Conservation (phyloP, 768 basidiomycete species). For the Boletus subcaerulescens region DNA sequence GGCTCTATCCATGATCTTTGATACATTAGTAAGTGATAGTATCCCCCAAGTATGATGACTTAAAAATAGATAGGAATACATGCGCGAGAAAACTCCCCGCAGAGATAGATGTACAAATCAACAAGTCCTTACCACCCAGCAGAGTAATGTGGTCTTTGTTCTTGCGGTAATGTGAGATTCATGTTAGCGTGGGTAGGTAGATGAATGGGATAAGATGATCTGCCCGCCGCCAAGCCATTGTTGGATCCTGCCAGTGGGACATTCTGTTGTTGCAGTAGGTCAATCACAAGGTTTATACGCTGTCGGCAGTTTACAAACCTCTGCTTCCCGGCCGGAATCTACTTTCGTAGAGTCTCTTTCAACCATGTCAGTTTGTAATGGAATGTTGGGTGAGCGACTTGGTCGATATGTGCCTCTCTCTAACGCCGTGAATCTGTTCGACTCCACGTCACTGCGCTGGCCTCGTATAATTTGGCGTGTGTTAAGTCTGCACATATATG, state of each 20-base stretch:
- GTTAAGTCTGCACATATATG: slow-evolving; percentile 46
- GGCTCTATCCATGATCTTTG: no score
- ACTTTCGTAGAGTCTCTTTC: neutral
- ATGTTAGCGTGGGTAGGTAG: no score
- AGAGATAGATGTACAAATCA: no score
- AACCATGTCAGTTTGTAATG: neutral
- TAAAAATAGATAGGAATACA: no score
- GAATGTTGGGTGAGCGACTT: neutral
- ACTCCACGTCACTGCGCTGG: slow-evolving; percentile 47
- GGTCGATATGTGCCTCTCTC: slow-evolving; percentile 19
- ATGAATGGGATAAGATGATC: neutral
- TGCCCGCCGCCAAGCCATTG: slow-evolving; percentile 6
- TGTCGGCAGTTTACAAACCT: slow-evolving; percentile 5
- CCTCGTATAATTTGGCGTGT: slow-evolving; percentile 54
- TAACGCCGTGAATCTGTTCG: slow-evolving; percentile 21
- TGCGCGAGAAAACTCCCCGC: no score
- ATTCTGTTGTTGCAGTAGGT: slow-evolving; percentile 2
- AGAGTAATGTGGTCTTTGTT: slow-evolving; percentile 5
- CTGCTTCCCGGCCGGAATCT: neutral
- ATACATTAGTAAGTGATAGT: no score
- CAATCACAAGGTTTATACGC: neutral
- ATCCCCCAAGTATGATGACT: no score
- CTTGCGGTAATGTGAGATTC: no score
- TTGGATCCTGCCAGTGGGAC: neutral
- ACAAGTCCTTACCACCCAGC: slow-evolving; percentile 5